Percentiles rank a stretch among this genome's conserved stretches.
These are phyloP conservation scores for Cetraspora pellucida DNA, from an alignment of 192 early-diverging fungal genomes.

Conservation along the genomic window DNA sequence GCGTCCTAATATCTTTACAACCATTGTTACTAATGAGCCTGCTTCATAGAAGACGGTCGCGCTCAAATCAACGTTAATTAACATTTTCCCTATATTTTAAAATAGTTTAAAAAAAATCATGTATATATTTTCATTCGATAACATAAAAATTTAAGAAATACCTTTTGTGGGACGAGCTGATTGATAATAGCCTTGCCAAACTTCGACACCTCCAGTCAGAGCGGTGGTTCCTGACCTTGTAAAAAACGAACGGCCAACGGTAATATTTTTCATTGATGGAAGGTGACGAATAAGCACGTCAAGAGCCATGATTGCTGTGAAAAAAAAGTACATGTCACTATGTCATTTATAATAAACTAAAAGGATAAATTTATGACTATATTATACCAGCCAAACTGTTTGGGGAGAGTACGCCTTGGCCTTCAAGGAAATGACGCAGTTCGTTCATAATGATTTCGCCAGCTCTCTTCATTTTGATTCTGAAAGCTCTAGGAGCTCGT, in stretches of 20 bases:
- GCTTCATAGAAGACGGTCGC: slow-evolving; percentile 68
- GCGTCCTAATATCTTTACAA: slow-evolving; percentile 65
- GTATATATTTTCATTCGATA: not conserved
- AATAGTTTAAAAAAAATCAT: not conserved
- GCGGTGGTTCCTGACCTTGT: slow-evolving; percentile 55
- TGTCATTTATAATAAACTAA: not conserved
- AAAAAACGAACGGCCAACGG: slow-evolving; percentile 88
- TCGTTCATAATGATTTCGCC: slow-evolving; percentile 66
- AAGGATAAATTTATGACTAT: slow-evolving; percentile 1
- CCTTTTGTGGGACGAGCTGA: slow-evolving; percentile 76
- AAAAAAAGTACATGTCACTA: not conserved
- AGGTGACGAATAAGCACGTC: slow-evolving; percentile 83
- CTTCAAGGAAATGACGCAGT: slow-evolving; percentile 52
- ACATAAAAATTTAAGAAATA: slow-evolving; percentile 25
- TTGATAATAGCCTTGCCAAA: slow-evolving; percentile 91
- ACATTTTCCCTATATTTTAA: slow-evolving; percentile 46
- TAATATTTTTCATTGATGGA: slow-evolving; percentile 69
- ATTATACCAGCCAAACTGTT: slow-evolving; percentile 47
- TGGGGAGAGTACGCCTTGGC: slow-evolving; percentile 45
- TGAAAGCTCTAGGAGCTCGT: slow-evolving; percentile 57
- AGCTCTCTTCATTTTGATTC: slow-evolving; percentile 63
- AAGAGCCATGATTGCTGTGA: slow-evolving; percentile 59
- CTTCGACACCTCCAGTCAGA: slow-evolving; percentile 72
- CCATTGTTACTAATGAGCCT: slow-evolving; percentile 68
- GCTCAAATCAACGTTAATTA: slow-evolving; percentile 70